A percentile compares a stretch with the other conserved stretches of the same genome.
phyloP scores from a whole-genome alignment of 176 grass and related monocot species.

The Carex myosuroides region DNA sequence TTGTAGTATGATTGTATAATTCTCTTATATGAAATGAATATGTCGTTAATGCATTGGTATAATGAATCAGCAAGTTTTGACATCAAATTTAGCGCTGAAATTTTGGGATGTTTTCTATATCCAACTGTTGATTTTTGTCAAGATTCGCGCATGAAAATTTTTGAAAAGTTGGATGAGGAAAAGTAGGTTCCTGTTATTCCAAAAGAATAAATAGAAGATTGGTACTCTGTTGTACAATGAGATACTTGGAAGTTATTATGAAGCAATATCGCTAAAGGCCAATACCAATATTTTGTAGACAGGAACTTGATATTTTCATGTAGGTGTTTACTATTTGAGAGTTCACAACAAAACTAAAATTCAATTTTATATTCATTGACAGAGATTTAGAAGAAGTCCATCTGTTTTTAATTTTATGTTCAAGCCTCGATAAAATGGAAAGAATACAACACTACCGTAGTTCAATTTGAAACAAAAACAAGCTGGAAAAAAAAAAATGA shows the following conservation, averaged over 20 bases:
- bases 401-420: background rate
- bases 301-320: background rate
- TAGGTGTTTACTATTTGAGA: background rate
- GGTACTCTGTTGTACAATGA: background rate
- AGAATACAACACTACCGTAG: background rate
- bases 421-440: background rate
- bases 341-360: background rate
- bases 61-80: background rate
- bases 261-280: background rate
- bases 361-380: background rate
- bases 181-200: no score
- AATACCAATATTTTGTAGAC: background rate
- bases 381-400: background rate
- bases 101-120: background rate
- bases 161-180: no score
- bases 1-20: background rate
- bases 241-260: background rate
- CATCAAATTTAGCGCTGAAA: background rate
- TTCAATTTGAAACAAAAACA: background rate
- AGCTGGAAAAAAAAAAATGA: background rate
- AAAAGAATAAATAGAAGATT: no score
- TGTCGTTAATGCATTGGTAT: background rate
- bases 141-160: no score
- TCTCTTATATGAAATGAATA: background rate
- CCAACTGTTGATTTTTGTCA: no score